Base-by-base conservation (phyloP, 768 basidiomycete species). In the Fistulinella prunicolor region DNA sequence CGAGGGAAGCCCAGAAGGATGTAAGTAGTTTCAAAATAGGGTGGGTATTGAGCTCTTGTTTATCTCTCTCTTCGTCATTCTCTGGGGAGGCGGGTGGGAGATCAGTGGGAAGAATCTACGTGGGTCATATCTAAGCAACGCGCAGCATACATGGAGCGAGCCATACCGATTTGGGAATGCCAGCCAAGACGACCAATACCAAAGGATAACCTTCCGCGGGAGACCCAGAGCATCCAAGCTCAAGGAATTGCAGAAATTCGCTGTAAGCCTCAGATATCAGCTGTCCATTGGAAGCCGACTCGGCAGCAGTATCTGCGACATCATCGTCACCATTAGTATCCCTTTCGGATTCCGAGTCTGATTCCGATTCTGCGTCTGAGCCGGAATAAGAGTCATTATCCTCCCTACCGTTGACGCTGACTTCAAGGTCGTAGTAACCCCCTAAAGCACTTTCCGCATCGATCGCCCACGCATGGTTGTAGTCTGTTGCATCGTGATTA, bases 1-100 rank as follows among this genome's bases (percentile, higher is more conserved):
- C 83, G 1, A 90, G 65, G 0, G 89, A 92, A 14, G 82, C 78
- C 92, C 94, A 96, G 58, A 97, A 83, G 0, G 89, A 80, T 1
- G 73, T 67, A 61, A 92, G 88, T 36, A 95, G 69, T 23, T 75
- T 73, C 3, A 70, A 55, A 3, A 85, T 61, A 42, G 63, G 71
- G 64, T 19, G 62, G 23, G 40, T 30, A 14, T 9, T 10, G 13
- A 17, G n/a, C n/a, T n/a, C n/a, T n/a, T n/a, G n/a, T n/a, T n/a
- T 20, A 5, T 23, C 39, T 8, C 2, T 12, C n/a, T 45, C 44
- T 23, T 47, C 10, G 6, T 39, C 45, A 21, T 17, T 37, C 14
- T 30, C 38, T 20, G 29, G 36, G 9, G 47, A 43, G 22, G 30
- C 0, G n/a, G 47, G 28, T 14, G 62, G 59, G 13, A 64, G 42